A percentile compares a stretch with the other conserved stretches of the same genome.
phyloP scores from a whole-genome alignment of 208 protist genomes.

The Trichomonas vaginalis region DNA sequence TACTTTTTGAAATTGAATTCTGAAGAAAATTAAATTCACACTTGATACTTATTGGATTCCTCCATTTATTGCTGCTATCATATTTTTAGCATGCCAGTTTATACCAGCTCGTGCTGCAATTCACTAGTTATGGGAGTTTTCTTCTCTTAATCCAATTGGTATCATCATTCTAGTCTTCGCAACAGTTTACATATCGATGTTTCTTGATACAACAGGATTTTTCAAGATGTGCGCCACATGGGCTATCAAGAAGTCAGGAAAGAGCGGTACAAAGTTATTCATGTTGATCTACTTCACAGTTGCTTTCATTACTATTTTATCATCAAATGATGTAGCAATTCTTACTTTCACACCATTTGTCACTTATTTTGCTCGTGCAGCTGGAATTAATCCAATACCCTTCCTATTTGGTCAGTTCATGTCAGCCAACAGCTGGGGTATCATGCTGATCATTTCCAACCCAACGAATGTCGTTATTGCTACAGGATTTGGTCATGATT shows the following conservation, averaged over 20 bases:
- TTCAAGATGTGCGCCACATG: not conserved
- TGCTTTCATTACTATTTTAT: not conserved
- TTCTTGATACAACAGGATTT: not conserved
- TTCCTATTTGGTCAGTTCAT: not conserved
- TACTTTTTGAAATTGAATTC: not conserved
- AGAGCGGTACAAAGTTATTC: not conserved
- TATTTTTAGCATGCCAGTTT: not conserved
- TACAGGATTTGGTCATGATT: not conserved
- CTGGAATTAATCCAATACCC: not conserved
- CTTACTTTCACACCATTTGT: not conserved
- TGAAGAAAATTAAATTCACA: not conserved
- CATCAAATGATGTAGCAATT: not conserved
- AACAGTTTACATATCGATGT: not conserved
- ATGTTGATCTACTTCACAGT: not conserved
- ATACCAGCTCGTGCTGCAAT: not conserved
- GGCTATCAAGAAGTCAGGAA: not conserved
- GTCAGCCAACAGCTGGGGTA: not conserved
- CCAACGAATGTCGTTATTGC: not conserved
- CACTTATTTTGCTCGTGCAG: not conserved
- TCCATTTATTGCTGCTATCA: not conserved
- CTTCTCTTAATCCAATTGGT: not conserved
- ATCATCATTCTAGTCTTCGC: conserved; percentile 1
- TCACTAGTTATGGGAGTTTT: not conserved
- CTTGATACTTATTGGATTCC: not conserved
- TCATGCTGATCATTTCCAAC: conserved; percentile 8